Evolutionary conservation across 106 monocot genomes (phyloP).

Genomic region (Dendrobium nobile): DNA sequence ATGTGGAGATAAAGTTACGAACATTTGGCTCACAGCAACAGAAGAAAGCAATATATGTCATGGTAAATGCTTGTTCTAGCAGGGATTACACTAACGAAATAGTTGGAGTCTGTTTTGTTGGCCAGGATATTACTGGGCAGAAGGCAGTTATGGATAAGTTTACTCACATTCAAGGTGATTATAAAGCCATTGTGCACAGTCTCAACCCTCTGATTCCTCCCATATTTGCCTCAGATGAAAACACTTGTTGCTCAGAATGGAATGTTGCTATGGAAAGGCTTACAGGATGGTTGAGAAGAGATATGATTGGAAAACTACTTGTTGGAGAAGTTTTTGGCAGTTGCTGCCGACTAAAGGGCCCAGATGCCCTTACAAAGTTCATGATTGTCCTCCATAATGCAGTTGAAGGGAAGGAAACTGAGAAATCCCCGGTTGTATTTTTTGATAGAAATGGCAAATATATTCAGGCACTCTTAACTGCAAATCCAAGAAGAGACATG

Average conservation of each 20-base stretch:
- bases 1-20: conserved; percentile 83
- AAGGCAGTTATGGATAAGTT: conserved; percentile 96
- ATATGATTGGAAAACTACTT: conserved; percentile 69
- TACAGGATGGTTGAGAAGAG: conserved; percentile 67
- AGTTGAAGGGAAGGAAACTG: conserved; percentile 73
- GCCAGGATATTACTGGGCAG: conserved; percentile 90
- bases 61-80: conserved; percentile 95
- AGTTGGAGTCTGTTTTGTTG: conserved; percentile 91
- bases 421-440: conserved; percentile 78
- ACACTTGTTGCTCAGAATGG: conserved; percentile 90
- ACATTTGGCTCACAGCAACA: conserved; percentile 51
- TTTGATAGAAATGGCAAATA: conserved; percentile 78
- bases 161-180: conserved; percentile 88
- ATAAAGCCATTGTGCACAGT: conserved; percentile 86
- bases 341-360: conserved; percentile 73
- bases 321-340: conserved; percentile 88
- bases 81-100: conserved; percentile 72
- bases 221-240: conserved; percentile 90
- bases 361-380: conserved; percentile 87
- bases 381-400: conserved; percentile 94
- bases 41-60: conserved; percentile 56
- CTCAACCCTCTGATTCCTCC: conserved; percentile 87
- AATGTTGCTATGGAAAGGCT: conserved; percentile 94
- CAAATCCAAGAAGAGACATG: conserved; percentile 64
- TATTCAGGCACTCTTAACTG: conserved; percentile 82